Conservation (phyloP, 2,329 filamentous ascomycete genomes). For the Ophiostoma pallidulum region DNA sequence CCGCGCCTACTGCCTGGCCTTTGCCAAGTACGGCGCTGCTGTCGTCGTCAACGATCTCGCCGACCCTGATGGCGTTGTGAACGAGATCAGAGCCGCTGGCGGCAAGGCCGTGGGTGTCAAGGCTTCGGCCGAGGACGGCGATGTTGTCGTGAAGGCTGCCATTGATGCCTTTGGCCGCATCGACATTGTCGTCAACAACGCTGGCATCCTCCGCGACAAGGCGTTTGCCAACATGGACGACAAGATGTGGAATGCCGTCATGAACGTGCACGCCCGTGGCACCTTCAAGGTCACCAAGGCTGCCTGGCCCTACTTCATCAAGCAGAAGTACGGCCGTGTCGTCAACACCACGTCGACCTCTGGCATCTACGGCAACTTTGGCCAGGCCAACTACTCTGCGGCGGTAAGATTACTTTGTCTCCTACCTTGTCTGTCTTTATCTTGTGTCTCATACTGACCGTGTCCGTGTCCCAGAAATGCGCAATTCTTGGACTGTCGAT, state of each 20-base stretch:
- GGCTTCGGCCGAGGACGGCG: conserved; percentile 86
- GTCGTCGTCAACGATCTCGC: conserved; percentile 94
- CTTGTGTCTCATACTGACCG: neutral
- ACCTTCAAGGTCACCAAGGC: conserved; percentile 97
- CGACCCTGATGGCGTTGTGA: conserved; percentile 81
- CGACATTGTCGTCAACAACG: conserved; percentile 96
- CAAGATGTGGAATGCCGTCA: conserved; percentile 79
- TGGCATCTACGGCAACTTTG: conserved; percentile 98
- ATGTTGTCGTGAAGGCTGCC: conserved; percentile 80
- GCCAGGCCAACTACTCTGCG: conserved; percentile 93
- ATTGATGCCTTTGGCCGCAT: conserved; percentile 91
- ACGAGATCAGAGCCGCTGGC: conserved; percentile 83
- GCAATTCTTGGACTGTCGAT: conserved; percentile 94
- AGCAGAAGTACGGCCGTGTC: conserved; percentile 96
- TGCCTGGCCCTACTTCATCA: conserved; percentile 93
- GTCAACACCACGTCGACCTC: conserved; percentile 96
- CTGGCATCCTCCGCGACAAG: conserved; percentile 95
- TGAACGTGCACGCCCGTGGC: conserved; percentile 86
- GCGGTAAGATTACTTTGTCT: conserved; percentile 62
- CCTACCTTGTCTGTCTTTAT: conserved; percentile 11
- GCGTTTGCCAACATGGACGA: conserved; percentile 98
- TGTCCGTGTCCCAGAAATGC: conserved; percentile 66
- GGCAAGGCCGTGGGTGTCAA: conserved; percentile 90
- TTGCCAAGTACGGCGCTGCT: conserved; percentile 68
- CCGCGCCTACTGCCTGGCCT: conserved; percentile 79